Evolutionary conservation across 495 filamentous ascomycete species (phyloP), one percentile per base, ranked within the genome.

Genomic region (Talaromyces liani): DNA sequence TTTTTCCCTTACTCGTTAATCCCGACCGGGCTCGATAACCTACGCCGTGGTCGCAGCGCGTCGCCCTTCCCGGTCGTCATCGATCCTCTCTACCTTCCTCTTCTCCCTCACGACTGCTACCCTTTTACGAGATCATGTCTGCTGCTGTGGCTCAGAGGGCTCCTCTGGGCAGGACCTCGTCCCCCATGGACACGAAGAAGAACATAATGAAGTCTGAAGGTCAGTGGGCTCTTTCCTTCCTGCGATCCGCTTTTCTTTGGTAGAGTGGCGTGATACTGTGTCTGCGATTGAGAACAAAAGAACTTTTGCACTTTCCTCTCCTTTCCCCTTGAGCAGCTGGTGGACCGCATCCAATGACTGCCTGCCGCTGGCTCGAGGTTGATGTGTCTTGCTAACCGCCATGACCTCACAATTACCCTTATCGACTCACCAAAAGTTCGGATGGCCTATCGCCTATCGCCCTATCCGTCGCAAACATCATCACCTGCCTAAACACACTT

Each of bases 161-260:
- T 54, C 71, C 78, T 60, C 72, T 72, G 64, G 73, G 58, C 58
- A 67, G 67, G 67, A 73, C 67, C 63, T 67, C 69, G 18, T 75
- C 76, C 63, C 71, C 79, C 65, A 82, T 84, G 80, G 81, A 84
- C 66, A 76, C 75, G 56, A 82, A 83, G 69, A 83, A 79, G 66
- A 75, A 71, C 61, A 69, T 67, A 18, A 64, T 77, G 60, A 77
- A 80, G 66, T 64, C 70, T 41, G 73, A 83, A 77, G 78, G 77
- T 80, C 55, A 66, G 78, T 78, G 60, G 34, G 10, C 18, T 16
- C 22, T 24, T 27, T 60, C 31, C 29, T 22, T 33, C 36, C 63
- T 29, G 36, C 36, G 36, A 53, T 53, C 47, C 6, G 47, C 31
- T 33, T 33, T 33, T 33, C 7, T 33, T 14, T 54, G 49, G 49